Percentiles rank a stretch among this genome's conserved stretches.
Conservation (phyloP, 2,329 filamentous ascomycete species). For the Fusarium sp. region DNA sequence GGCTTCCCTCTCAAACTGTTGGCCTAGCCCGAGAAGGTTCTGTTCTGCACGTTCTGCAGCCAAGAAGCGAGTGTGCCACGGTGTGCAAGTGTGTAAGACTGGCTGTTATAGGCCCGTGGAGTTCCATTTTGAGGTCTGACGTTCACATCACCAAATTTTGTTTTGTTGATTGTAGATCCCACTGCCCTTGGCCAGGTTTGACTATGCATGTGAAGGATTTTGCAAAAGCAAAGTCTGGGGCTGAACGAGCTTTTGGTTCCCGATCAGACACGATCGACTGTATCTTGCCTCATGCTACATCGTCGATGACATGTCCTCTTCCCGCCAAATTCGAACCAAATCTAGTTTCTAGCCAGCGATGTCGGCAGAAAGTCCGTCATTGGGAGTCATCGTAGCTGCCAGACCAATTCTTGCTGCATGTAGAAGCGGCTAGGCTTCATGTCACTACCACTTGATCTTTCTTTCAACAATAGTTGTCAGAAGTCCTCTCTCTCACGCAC, state of each 20-base stretch:
- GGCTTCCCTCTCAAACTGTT: conserved; percentile 13
- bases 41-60: conserved; percentile 26
- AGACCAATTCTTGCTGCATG: not conserved
- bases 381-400: conserved; percentile 11
- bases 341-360: conserved; percentile 7
- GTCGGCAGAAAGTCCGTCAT: not conserved
- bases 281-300: conserved; percentile 14
- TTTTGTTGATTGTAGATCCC: conserved; percentile 30
- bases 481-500: not conserved
- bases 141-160: conserved; percentile 6
- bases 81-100: not conserved
- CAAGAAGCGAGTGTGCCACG: not conserved
- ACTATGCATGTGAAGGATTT: conserved; percentile 3
- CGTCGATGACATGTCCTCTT: not conserved
- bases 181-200: conserved; percentile 3
- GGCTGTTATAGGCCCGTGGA: not conserved
- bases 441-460: not conserved
- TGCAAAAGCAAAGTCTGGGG: not conserved
- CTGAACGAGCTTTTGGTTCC: conserved; percentile 1
- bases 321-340: not conserved
- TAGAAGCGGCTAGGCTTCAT: not conserved
- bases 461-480: not conserved
- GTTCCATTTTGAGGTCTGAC: conserved; percentile 3
- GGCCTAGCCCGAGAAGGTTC: conserved; percentile 21
- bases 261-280: conserved; percentile 4